Percentiles rank a stretch among this genome's conserved stretches.
Conservation (phyloP, 495 filamentous ascomycete genomes). For the Hypoxylon fuscum region DNA sequence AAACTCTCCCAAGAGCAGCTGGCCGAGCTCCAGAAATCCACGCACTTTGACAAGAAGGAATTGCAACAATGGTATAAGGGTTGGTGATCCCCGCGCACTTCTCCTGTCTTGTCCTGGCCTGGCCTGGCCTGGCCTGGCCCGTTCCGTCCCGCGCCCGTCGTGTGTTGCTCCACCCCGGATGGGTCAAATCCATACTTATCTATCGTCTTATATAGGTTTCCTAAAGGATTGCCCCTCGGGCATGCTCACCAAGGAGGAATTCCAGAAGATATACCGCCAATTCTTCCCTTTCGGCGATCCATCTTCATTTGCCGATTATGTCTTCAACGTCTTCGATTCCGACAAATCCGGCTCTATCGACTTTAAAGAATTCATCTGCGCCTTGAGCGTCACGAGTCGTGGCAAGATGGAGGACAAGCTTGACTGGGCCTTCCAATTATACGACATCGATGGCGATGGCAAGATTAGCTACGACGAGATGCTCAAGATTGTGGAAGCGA, state of each 20-base stretch:
- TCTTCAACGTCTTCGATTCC: constrained; percentile 98
- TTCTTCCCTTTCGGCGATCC: constrained; percentile 99
- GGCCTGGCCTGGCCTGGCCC: no score
- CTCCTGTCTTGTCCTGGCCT: background rate
- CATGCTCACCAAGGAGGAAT: constrained; percentile 96
- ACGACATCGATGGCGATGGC: constrained; percentile 98
- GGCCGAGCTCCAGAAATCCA: constrained; percentile 91
- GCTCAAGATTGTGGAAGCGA: constrained; percentile 97
- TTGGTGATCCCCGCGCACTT: constrained; percentile 50
- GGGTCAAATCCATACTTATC: background rate
- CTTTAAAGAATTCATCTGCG: constrained; percentile 99
- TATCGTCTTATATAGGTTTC: constrained; percentile 71
- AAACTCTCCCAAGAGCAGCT: constrained; percentile 97
- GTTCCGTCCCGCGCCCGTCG: no score
- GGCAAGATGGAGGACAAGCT: constrained; percentile 99
- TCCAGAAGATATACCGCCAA: constrained; percentile 99
- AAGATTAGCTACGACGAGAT: constrained; percentile 99
- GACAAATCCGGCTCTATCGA: constrained; percentile 98
- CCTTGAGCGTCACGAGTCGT: constrained; percentile 92
- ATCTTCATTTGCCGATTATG: constrained; percentile 96
- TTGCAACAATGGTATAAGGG: constrained; percentile 99
- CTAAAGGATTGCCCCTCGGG: constrained; percentile 97
- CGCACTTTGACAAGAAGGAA: constrained; percentile 99
- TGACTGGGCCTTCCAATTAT: constrained; percentile 99
- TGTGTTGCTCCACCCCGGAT: constrained; percentile 2